These are phyloP conservation scores for Talaromyces sp. DNA, from an alignment of 2,329 filamentous ascomycete species.

Conservation along the genomic window DNA sequence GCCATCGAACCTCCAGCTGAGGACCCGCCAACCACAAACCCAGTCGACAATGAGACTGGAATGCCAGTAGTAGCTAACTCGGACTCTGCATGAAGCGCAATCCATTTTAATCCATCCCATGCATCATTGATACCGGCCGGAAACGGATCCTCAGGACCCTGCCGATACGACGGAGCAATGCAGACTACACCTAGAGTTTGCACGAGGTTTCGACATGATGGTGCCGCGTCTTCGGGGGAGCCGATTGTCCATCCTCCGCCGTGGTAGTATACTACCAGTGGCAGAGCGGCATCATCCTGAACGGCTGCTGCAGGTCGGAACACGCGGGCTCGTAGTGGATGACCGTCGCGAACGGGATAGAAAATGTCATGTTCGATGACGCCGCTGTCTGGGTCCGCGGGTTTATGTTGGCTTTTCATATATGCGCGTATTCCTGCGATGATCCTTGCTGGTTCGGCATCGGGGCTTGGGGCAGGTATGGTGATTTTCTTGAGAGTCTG, in stretches of 20 bases:
- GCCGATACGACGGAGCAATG: constrained; percentile 32
- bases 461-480: not conserved
- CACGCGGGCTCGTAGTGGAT: constrained; percentile 12
- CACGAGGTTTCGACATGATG: constrained; percentile 20
- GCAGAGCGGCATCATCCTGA: not conserved
- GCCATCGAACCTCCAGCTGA: constrained; percentile 46
- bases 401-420: constrained; percentile 12
- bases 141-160: constrained; percentile 39
- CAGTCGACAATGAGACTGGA: constrained; percentile 39
- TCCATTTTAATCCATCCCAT: constrained; percentile 33
- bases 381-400: constrained; percentile 5
- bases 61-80: constrained; percentile 45
- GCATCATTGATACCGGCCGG: constrained; percentile 38
- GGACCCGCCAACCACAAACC: constrained; percentile 50
- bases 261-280: constrained; percentile 12
- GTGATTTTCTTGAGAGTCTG: not conserved
- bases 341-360: constrained; percentile 9
- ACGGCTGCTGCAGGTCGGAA: not conserved
- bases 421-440: constrained; percentile 10
- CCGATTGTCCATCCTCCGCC: constrained; percentile 17
- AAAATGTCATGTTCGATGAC: constrained; percentile 12
- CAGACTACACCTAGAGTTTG: constrained; percentile 13
- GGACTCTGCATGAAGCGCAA: constrained; percentile 28
- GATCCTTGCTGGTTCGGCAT: not conserved
- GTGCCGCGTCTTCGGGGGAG: constrained; percentile 6